These are phyloP conservation scores for Phytophthora foliorum DNA, from an alignment of 352 stramenopile genomes.

Conservation along the genomic window DNA sequence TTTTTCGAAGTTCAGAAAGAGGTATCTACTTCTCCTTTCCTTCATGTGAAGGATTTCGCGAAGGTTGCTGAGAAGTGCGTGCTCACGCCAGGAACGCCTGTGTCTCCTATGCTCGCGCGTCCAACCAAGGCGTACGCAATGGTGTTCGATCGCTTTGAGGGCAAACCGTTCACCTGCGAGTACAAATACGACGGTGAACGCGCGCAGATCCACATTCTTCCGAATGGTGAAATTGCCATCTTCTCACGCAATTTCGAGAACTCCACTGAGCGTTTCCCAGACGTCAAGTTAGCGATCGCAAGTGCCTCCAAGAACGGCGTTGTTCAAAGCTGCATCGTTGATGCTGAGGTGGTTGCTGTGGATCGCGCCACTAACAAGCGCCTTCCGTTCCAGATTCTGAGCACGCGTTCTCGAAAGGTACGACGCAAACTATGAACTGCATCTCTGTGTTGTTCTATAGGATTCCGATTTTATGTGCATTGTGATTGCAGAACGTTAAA, in stretches of 20 bases:
- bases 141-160: constrained; percentile 97
- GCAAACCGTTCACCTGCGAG: constrained; percentile 97
- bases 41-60: constrained; percentile 65
- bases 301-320: constrained; percentile 65
- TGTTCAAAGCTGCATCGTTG: constrained; percentile 95
- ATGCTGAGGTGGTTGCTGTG: constrained; percentile 99
- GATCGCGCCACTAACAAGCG: constrained; percentile 96
- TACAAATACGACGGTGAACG: constrained; percentile 99
- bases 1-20: constrained; percentile 77
- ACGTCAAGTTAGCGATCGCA: constrained; percentile 82
- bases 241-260: constrained; percentile 99
- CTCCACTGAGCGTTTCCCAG: constrained; percentile 97
- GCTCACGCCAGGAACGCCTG: constrained; percentile 96
- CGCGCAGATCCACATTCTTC: constrained; percentile 95
- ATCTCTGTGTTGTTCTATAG: constrained; percentile 15
- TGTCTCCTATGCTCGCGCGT: constrained; percentile 99
- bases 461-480: constrained; percentile 12
- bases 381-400: constrained; percentile 99
- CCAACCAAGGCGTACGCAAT: constrained; percentile 97
- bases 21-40: constrained; percentile 45
- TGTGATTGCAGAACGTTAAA: constrained; percentile 67
- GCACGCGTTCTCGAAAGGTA: constrained; percentile 96
- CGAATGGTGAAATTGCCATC: constrained; percentile 93
- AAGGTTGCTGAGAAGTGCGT: constrained; percentile 85
- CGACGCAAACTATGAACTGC: constrained; percentile 16